These are phyloP conservation scores for Pyrenochaeta sp. DNA, from an alignment of 2,329 filamentous ascomycete genomes.

Conservation along the genomic window DNA sequence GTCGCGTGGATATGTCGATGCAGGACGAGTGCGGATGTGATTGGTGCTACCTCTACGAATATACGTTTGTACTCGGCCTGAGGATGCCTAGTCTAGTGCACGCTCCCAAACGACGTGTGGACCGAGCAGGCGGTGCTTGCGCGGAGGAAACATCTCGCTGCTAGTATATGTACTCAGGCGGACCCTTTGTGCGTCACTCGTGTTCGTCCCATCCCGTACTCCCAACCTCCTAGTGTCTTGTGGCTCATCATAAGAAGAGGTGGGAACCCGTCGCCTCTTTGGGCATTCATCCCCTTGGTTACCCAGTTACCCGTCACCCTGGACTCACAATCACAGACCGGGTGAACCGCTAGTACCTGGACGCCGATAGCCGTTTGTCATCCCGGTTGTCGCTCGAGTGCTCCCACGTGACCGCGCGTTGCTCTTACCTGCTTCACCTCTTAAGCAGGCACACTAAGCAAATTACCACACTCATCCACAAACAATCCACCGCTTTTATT, in stretches of 20 bases:
- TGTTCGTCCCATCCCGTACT: constrained; percentile 14
- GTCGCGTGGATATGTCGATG: constrained; percentile 26
- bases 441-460: constrained; percentile 14
- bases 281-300: background rate
- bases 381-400: background rate
- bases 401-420: constrained; percentile 14
- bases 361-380: background rate
- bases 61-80: constrained; percentile 33
- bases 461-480: background rate
- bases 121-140: constrained; percentile 23
- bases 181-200: constrained; percentile 33
- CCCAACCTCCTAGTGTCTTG: constrained; percentile 20
- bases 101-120: constrained; percentile 32
- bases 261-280: constrained; percentile 13
- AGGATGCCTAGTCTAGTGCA: constrained; percentile 20
- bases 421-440: constrained; percentile 20
- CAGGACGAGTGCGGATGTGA: constrained; percentile 23
- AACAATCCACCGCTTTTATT: constrained; percentile 6
- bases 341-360: constrained; percentile 8
- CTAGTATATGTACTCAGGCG: constrained; percentile 37
- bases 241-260: constrained; percentile 18
- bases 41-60: constrained; percentile 31
- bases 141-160: constrained; percentile 13
- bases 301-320: constrained; percentile 1
- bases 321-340: constrained; percentile 5